Base-by-base conservation (phyloP, 352 stramenopile genomes). In the Phytophthora aleatoria region DNA sequence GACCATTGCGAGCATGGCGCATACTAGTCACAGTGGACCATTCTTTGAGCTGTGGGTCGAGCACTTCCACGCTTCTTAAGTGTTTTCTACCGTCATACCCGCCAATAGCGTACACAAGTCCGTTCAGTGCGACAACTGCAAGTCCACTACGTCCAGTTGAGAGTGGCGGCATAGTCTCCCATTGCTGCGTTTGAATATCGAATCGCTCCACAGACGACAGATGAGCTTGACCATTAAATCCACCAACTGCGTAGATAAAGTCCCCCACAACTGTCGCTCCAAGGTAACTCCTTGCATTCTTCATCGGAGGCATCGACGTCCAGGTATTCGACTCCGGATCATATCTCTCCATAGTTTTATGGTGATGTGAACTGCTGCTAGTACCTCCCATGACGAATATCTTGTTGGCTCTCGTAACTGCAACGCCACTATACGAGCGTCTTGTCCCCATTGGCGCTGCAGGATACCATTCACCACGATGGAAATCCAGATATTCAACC, bases 171-270 rank as follows among this genome's bases (percentile, higher is more conserved):
- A 89, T 69, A 33, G 77, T 57, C 35, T 91, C 78, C 84, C 84
- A 92, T 31, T 64, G 38, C 5, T 77, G 67, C 1, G 64, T 76
- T 36, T 72, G 26, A 3, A 87, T 20, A 50, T 87, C 59, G 30
- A 86, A 91, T 3, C 80, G 63, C 54, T 93, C 84, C 16, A 91
- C 82, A 0, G 73, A 78, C 0, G 67, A 70, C 3, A 91, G 55
- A 45, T 93, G 82, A 1, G 71, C 69, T n/a, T 81, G 74, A 0
- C 84, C 84, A 50, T 93, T 91, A 55, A 91, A 93, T 0, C 84
- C 84, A 2, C 84, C 84, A 2, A 93, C 73, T 0, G 70, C 80
- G 51, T 90, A 93, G 38, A 93, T 75, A 44, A 74, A 85, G 3
- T 76, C 63, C 24, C 74, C 69, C 5, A 88, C 62, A 7, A 79